Conservation (phyloP, 2,329 filamentous ascomycete genomes). For the Colletotrichum coccodes region DNA sequence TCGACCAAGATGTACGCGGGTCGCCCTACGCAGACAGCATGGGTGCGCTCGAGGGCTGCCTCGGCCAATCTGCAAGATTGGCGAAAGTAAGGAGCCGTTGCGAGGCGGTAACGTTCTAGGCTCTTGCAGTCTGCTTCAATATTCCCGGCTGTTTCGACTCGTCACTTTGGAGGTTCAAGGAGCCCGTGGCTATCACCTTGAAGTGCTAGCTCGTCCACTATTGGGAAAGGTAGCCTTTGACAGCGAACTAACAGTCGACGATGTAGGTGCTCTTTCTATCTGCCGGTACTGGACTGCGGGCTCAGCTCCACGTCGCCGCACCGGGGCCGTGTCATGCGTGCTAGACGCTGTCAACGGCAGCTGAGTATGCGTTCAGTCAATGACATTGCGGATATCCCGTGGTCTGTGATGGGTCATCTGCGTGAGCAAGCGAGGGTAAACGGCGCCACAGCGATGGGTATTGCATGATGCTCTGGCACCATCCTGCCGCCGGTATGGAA, state of each 20-base stretch:
- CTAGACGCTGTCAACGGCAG: not conserved
- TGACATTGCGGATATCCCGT: not conserved
- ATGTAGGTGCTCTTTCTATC: slow-evolving; percentile 8
- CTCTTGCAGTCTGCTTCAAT: not conserved
- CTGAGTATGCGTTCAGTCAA: not conserved
- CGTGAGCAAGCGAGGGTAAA: not conserved
- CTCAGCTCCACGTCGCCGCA: not conserved
- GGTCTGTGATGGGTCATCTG: not conserved
- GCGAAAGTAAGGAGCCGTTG: not conserved
- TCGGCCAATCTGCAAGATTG: not conserved
- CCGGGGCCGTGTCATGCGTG: slow-evolving; percentile 1
- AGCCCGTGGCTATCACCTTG: slow-evolving; percentile 3
- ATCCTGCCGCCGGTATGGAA: not conserved
- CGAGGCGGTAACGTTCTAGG: not conserved
- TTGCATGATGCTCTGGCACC: slow-evolving; percentile 1
- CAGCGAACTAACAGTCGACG: not conserved
- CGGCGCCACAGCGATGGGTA: slow-evolving; percentile 1
- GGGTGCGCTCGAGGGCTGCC: not conserved
- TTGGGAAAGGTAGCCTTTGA: not conserved
- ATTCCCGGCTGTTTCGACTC: not conserved
- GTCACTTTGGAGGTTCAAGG: not conserved
- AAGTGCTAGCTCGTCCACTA: slow-evolving; percentile 21
- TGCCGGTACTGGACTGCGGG: slow-evolving; percentile 13
- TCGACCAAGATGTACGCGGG: slow-evolving; percentile 19
- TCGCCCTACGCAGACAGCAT: not conserved